phyloP scores from a whole-genome alignment of 345 rosid genomes.

The Arabis alpina region DNA sequence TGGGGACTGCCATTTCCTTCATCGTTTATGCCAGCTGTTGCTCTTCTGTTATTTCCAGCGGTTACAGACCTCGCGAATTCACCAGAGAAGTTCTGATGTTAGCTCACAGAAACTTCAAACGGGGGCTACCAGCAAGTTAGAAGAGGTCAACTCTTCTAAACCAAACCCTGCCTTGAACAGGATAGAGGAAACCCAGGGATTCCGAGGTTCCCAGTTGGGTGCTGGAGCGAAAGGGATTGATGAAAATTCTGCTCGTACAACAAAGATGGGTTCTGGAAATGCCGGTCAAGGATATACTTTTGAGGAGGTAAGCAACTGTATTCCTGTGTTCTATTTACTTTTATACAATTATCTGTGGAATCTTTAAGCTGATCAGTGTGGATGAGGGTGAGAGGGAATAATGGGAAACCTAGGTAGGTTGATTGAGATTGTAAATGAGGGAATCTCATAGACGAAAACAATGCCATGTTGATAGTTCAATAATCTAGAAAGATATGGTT shows the following conservation, averaged over 20 bases:
- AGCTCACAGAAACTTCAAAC: conserved; percentile 78
- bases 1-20: conserved; percentile 99
- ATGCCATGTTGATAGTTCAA: conserved; percentile 22
- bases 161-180: conserved; percentile 58
- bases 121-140: conserved; percentile 70
- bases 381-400: conserved; percentile 17
- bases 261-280: conserved; percentile 91
- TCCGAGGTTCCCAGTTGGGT: conserved; percentile 63
- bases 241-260: conserved; percentile 73
- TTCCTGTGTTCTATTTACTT: conserved; percentile 13
- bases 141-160: conserved; percentile 78
- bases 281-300: conserved; percentile 99
- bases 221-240: conserved; percentile 84
- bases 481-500: conserved; percentile 1
- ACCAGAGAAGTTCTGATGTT: conserved; percentile 70
- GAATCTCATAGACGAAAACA: conserved; percentile 3
- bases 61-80: conserved; percentile 64
- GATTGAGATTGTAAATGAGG: conserved; percentile 14
- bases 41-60: conserved; percentile 93
- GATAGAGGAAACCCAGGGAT: conserved; percentile 75
- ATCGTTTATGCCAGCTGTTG: conserved; percentile 93
- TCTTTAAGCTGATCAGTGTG: conserved; percentile 11
- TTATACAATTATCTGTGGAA: conserved; percentile 1
- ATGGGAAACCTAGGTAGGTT: conserved; percentile 16
- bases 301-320: conserved; percentile 72